Evolutionary conservation across 352 stramenopile species (phyloP), one percentile per base, ranked within the genome.

Genomic region (Pythium phragmitis): DNA sequence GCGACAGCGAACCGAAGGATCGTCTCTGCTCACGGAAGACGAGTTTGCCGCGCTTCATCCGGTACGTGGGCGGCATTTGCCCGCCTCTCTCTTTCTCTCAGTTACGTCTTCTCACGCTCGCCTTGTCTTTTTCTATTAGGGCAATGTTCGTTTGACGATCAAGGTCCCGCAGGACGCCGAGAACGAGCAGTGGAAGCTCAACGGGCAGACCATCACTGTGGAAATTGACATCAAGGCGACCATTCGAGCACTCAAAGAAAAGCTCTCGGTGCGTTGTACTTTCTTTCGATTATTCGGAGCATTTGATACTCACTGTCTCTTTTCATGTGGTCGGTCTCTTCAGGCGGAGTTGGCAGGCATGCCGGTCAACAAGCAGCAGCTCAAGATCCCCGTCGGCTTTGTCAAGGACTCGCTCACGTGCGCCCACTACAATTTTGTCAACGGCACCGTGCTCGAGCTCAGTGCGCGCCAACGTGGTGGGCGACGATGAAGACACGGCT

Each of bases 301-400:
- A 11, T 11, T 21, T n/a, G 33, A 28, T 41, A 65, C 17, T 63
- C 14, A 47, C 17, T 34, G 45, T 49, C 12, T 45, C 3, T 34
- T 46, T 7, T 4, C 11, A 7, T 45, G 30, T 53, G 12, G 43
- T 34, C 56, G 16, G 30, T 34, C 36, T 55, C 61, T 9, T 28
- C 50, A 91, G 82, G 60, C 63, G 4, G 73, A 97, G 48, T 71
- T 98, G 42, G 84, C 88, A 39, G 83, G 78, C 8, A 98, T 98
- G 92, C 93, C 93, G 5, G 68, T 92, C 34, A 98, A 98, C 78
- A 99, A 99, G 70, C 92, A 98, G 75, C 95, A 99, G 74, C 70
- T 99, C 19, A 98, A 98, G 71, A 86, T 84, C 21, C 67, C 87
- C 7, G 77, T 83, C 60, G 93, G 90, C 6, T 99, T 99, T 60